Base-by-base conservation (phyloP, 805 yeast genomes). In the Kodamaea laetipori region DNA sequence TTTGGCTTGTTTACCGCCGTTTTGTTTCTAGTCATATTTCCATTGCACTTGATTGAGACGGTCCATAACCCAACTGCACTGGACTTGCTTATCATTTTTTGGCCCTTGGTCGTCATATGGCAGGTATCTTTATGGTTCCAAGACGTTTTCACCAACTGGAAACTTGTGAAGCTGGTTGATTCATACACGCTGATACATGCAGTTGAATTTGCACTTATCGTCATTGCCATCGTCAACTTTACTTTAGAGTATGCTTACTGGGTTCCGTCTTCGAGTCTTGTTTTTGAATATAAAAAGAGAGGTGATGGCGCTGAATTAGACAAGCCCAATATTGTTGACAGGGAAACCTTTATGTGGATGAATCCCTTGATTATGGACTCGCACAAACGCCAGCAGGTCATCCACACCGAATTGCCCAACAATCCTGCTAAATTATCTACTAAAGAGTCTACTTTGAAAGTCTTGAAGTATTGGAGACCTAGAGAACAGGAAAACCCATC, bases 271-370 rank as follows among this genome's bases (percentile, higher is more conserved):
- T 55, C 60, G 13, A 65, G 64, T 34, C 54, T 78, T 18, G 36
- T 53, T 3, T 55, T 60, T 1, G 64, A 64, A 37, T 73, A 61
- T 46, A 33, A 35, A 7, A 40, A 39, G 28, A 42, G 51, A 13
- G 55, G 63, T 6, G 61, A 52, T 5, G 36, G 28, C 10, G 35
- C 30, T 13, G 27, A 38, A n/a, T 46, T 57, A n/a, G 31, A 52
- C 27, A 42, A 41, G 16, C 67, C 71, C 5, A 67, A 64, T 18
- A 37, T 70, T n/a, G 53, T 72, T 32, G 69, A 72, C 10, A 56
- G 61, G 31, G 50, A 73, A 23, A 67, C 78, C 0, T 76, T 69
- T 46, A 66, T 67, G 15, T 75, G 79, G 77, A 69, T 76, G 76
- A 74, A 73, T 48, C 60, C 63, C 3, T 51, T 76, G 43, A 71